Conservation (phyloP, 331 rosid species). For the Acacia concinna region DNA sequence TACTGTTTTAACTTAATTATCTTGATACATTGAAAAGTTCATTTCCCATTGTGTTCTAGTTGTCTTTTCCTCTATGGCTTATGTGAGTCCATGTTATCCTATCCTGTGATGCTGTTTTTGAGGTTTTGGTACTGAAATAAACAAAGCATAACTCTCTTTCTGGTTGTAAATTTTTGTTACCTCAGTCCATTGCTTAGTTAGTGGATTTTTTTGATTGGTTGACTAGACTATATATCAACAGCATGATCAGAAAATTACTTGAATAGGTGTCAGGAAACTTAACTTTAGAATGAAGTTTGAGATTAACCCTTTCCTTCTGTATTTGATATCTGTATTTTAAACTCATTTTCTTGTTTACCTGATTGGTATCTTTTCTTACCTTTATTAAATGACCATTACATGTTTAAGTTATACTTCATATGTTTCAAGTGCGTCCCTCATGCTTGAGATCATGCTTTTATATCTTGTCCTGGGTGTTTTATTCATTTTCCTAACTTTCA, state of each 20-base stretch:
- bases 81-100: neutral
- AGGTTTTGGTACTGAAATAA: neutral
- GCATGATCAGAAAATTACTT: neutral
- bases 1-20: neutral
- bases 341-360: neutral
- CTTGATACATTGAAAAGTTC: neutral
- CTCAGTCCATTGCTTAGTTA: neutral
- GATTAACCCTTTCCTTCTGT: neutral
- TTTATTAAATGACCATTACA: neutral
- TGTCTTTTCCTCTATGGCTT: neutral
- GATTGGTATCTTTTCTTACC: neutral
- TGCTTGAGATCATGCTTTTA: conserved; percentile 1
- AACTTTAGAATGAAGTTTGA: neutral
- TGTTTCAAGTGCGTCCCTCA: neutral
- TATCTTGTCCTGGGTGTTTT: conserved; percentile 24
- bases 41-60: neutral
- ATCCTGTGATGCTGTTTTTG: neutral
- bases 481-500: conserved; percentile 38
- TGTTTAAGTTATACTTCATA: neutral
- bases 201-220: neutral
- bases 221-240: neutral
- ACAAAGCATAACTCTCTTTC: neutral
- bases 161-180: no score
- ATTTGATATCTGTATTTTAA: neutral
- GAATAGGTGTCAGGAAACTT: conserved; percentile 9